Base-by-base conservation (phyloP, 1,139 yeast genomes). In the Lodderomyces metapsilosis region DNA sequence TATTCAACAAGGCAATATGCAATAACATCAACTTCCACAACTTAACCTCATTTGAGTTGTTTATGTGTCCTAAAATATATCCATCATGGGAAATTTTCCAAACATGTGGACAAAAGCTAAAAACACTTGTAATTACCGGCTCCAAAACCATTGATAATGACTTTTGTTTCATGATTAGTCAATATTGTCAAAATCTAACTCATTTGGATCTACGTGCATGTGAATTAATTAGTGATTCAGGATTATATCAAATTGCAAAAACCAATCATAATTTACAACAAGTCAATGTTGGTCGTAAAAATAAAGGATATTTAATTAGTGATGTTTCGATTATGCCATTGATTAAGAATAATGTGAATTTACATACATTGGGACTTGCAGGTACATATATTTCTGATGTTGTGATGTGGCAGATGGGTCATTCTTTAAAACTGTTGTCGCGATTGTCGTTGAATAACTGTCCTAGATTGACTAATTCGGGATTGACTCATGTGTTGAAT, bases 121-220 rank as follows among this genome's bases (percentile, higher is more conserved):
- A 75, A 47, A 78, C 76, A 45, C 61, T 91, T 32, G 72, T 82
- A 2, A 65, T 91, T 10, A 94, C 97, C 1, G 97, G 97, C 1
- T 82, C 86, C 37, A 78, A 75, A 49, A 63, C 66, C 1, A 70
- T 88, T 8, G 80, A 78, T 54, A 96, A 91, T 59, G 59, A 65
- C 2, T 74, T 79, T 41, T 62, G 91, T 42, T 62, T 68, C 2
- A 50, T 63, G 38, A 71, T 88, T 3, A 73, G 86, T 4, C 62
- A 66, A 30, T 54, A 60, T 41, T 79, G 94, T 49, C 84, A 87
- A 3, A 72, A 73, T 36, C 67, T 91, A 41, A 77, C 76, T 47
- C 70, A 72, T 17, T 65, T 91, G 39, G 98, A 91, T 54, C 63
- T 91, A 22, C 71, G 98, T 36, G 97, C 96, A 0, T 89, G 97